Evolutionary conservation across 2,329 filamentous ascomycete genomes (phyloP), one percentile per base, ranked within the genome.

Genomic region (Xylaria sp.): DNA sequence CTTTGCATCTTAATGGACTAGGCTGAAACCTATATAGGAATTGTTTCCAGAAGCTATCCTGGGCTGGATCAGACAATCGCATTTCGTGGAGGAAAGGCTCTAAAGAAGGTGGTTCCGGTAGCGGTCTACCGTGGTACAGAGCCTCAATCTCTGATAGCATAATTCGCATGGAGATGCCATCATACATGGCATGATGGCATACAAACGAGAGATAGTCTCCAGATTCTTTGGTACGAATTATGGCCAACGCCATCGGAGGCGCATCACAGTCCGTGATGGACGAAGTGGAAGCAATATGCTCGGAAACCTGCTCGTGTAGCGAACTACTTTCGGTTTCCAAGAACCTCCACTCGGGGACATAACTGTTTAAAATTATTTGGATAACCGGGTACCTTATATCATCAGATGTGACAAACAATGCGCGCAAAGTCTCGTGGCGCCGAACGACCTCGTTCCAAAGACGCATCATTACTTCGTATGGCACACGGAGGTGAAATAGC

Each of bases 141-240:
- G 82, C 77, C 73, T 96, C 89, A 1, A 97, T 81, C 74, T 97
- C 94, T 0, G 86, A 78, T 28, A 95, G 84, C 0, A 97, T 82
- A 9, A 84, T 83, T 0, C 85, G 82, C 74, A 97, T 91, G 0
- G 93, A 93, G 41, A 91, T 89, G 0, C 91, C 94, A 79, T 97
- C 94, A 73, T 97, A 97, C 0, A 97, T 82, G 1, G 93, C 92
- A 79, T 97, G 94, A 73, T 97, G 94, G 73, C 82, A 89, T 43
- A 83, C 78, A 57, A 85, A 85, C 0, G 82, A 90, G 1, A 85
- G 73, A 50, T 83, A 84, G 0, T 66, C 76, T 6, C 73, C 73
- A 1, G 78, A 72, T 10, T 72, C 62, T 18, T 67, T 36, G 30
- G 72, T 72, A 13, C 63, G 70, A 25, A 88, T 78, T 0, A 83